Conservation (phyloP, 2,329 filamentous ascomycete genomes). For the Pyrenochaeta sp. region DNA sequence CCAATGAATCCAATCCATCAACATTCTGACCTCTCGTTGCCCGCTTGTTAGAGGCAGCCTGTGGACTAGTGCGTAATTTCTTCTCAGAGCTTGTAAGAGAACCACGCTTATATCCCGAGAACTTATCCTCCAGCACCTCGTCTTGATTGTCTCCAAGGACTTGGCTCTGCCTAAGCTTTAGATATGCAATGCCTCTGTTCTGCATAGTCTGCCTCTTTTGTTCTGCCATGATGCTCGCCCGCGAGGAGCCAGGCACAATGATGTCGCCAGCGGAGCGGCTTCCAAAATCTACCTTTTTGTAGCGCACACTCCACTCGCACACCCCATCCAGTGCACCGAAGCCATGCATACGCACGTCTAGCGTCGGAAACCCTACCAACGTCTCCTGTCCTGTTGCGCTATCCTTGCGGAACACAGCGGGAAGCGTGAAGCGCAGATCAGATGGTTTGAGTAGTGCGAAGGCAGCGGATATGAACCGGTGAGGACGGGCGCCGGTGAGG, state of each 20-base stretch:
- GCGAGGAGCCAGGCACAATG: constrained; percentile 16
- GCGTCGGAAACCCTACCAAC: constrained; percentile 36
- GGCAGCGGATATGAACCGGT: constrained; percentile 21
- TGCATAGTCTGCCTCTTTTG: constrained; percentile 6
- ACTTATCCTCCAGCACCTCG: neutral
- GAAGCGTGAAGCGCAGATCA: constrained; percentile 30
- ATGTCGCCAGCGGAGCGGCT: constrained; percentile 1
- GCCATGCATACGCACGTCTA: constrained; percentile 23
- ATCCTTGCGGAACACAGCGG: constrained; percentile 33
- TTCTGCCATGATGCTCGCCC: constrained; percentile 11
- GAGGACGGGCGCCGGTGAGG: neutral
- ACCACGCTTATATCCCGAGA: constrained; percentile 5
- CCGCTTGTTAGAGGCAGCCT: neutral
- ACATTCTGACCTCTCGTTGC: constrained; percentile 3
- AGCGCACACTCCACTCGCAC: constrained; percentile 31
- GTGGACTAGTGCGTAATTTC: neutral
- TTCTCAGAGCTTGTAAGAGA: neutral
- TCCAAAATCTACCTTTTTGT: constrained; percentile 38
- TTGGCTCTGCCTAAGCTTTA: neutral
- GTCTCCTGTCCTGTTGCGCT: constrained; percentile 19
- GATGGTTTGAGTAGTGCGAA: constrained; percentile 28
- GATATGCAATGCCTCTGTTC: neutral
- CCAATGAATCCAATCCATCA: constrained; percentile 1
- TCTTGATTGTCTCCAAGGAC: neutral
- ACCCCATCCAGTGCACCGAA: constrained; percentile 14